These are phyloP conservation scores for Pleoardoris graminearum DNA, from an alignment of 2,329 filamentous ascomycete species.

Conservation along the genomic window DNA sequence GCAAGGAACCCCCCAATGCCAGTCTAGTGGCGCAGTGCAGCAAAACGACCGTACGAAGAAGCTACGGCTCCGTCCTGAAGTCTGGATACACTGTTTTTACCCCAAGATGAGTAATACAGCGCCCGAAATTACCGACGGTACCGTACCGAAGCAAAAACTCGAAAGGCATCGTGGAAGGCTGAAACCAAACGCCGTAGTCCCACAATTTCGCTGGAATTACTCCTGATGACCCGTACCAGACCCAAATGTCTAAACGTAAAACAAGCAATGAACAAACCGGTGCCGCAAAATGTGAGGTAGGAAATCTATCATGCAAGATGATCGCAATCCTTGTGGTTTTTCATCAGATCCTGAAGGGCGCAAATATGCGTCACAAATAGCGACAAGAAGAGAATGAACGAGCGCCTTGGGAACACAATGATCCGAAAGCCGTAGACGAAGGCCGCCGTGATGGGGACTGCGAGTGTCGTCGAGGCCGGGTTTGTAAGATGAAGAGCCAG, in stretches of 20 bases:
- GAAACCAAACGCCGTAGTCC: conserved; percentile 34
- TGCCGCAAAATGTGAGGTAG: conserved; percentile 23
- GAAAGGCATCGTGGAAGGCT: conserved; percentile 26
- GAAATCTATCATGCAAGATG: conserved; percentile 48
- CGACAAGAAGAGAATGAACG: conserved; percentile 32
- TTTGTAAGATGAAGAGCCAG: conserved; percentile 15
- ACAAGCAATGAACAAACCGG: conserved; percentile 29
- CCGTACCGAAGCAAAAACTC: not conserved
- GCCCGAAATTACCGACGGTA: not conserved
- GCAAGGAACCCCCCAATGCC: conserved; percentile 27
- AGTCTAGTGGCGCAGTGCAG: conserved; percentile 32
- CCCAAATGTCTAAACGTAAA: conserved; percentile 38
- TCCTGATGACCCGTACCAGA: conserved; percentile 29
- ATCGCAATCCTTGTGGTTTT: conserved; percentile 39
- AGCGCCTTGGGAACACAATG: conserved; percentile 18
- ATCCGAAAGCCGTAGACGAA: conserved; percentile 13
- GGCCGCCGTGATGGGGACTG: conserved; percentile 15
- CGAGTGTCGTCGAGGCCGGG: conserved; percentile 24
- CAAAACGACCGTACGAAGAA: conserved; percentile 35
- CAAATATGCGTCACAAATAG: conserved; percentile 43
- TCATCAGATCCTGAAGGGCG: conserved; percentile 42
- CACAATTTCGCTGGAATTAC: conserved; percentile 42
- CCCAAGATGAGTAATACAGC: not conserved
- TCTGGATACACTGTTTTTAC: not conserved
- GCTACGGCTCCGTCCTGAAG: not conserved